Conservation (phyloP, 257 asterid species). For the Voacanga thouarsii region DNA sequence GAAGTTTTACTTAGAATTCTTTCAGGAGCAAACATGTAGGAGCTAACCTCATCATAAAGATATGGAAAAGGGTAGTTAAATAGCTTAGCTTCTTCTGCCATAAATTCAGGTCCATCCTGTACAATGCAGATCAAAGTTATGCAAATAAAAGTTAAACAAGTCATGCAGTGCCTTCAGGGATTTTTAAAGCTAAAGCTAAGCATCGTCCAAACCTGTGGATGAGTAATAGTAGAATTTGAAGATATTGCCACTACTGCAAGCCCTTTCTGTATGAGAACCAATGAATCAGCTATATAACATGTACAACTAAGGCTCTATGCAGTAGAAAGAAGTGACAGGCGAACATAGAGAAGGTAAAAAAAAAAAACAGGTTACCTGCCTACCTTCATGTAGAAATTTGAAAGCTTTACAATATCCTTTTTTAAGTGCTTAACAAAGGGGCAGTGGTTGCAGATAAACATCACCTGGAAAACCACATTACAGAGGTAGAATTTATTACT, state of each 20-base stretch:
- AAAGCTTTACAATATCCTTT: conserved; percentile 72
- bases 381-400: conserved; percentile 81
- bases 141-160: conserved; percentile 1
- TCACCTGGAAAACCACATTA: conserved; percentile 44
- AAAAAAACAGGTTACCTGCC: conserved; percentile 21
- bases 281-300: background rate
- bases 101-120: conserved; percentile 90
- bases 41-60: conserved; percentile 76
- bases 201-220: conserved; percentile 75
- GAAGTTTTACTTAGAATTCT: background rate
- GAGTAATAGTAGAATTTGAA: conserved; percentile 71
- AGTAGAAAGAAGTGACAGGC: conserved; percentile 10
- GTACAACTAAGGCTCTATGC: conserved; percentile 8
- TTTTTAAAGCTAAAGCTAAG: conserved; percentile 29
- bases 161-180: conserved; percentile 31
- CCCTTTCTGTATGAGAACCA: conserved; percentile 66
- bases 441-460: conserved; percentile 89
- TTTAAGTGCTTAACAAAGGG: conserved; percentile 81
- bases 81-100: conserved; percentile 80
- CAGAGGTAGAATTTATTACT: background rate
- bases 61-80: conserved; percentile 79
- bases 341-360: conserved; percentile 11
- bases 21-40: background rate
- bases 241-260: conserved; percentile 88
- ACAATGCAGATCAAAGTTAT: conserved; percentile 30